These are phyloP conservation scores for Starmerella ratchasimensis DNA, from an alignment of 805 yeast species.

Conservation along the genomic window DNA sequence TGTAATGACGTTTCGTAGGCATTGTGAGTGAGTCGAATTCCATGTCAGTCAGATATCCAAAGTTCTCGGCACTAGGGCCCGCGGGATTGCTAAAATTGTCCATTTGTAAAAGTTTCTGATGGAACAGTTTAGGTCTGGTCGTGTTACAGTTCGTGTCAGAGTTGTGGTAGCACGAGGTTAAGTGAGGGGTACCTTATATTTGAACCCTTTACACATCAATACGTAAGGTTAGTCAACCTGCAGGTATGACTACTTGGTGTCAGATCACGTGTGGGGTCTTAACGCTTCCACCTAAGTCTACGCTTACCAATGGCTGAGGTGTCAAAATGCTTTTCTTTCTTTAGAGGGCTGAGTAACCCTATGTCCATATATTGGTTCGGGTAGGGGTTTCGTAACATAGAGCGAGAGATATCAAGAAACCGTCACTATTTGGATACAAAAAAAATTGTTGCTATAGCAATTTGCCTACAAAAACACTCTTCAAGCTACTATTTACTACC, in stretches of 20 bases:
- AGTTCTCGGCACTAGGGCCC: neutral
- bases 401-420: neutral
- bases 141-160: too few relatives aligned
- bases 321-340: too few relatives aligned
- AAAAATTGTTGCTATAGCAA: too few relatives aligned
- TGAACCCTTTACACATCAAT: neutral
- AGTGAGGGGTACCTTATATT: too few relatives aligned
- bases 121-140: too few relatives aligned
- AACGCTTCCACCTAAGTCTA: neutral
- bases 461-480: too few relatives aligned
- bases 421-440: neutral
- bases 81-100: neutral
- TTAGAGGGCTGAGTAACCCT: too few relatives aligned
- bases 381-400: too few relatives aligned
- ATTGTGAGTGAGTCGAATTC: neutral
- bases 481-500: too few relatives aligned
- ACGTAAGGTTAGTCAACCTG: conserved; percentile 11
- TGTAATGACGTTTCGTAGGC: conserved; percentile 6
- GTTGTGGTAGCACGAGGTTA: neutral
- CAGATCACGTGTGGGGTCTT: neutral
- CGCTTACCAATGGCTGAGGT: conserved; percentile 3
- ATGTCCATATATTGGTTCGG: too few relatives aligned
- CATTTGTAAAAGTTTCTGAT: neutral
- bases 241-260: conserved; percentile 3
- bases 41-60: neutral